phyloP scores from a whole-genome alignment of 2,329 filamentous ascomycete genomes.

The Diplodia scrobiculata region DNA sequence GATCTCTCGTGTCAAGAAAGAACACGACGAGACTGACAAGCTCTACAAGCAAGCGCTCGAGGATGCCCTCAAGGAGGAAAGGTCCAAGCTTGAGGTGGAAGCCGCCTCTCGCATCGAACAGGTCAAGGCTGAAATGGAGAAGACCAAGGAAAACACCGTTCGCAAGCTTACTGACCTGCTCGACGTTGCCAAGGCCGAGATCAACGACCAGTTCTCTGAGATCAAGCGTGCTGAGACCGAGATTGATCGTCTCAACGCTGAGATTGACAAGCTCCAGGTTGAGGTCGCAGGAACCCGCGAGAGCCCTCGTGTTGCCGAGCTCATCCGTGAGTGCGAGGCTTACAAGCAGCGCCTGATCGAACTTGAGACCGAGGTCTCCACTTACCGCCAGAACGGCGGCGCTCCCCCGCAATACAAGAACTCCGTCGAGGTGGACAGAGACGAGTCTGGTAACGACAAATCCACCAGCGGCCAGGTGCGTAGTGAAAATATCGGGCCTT shows the following conservation, averaged over 20 bases:
- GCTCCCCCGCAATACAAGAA: conserved; percentile 25
- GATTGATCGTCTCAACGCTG: conserved; percentile 15
- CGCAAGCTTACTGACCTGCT: conserved; percentile 26
- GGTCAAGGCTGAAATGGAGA: conserved; percentile 18
- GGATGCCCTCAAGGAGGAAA: conserved; percentile 26
- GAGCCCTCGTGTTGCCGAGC: conserved; percentile 27
- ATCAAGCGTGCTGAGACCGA: conserved; percentile 24
- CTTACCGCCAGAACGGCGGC: conserved; percentile 24
- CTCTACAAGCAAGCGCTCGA: conserved; percentile 27
- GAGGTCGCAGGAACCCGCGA: conserved; percentile 25
- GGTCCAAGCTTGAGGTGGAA: conserved; percentile 17
- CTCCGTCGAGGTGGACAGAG: conserved; percentile 7
- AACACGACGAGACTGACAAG: conserved; percentile 28
- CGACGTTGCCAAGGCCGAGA: conserved; percentile 24
- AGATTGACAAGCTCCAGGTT: conserved; percentile 23
- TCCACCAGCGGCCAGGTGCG: conserved; percentile 27
- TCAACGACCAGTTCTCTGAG: conserved; percentile 23
- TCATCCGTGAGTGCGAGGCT: conserved; percentile 28
- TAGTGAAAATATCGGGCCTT: conserved; percentile 3
- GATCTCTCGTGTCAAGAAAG: conserved; percentile 25
- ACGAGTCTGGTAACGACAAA: conserved; percentile 11
- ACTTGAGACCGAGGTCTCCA: conserved; percentile 20
- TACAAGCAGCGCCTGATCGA: conserved; percentile 27
- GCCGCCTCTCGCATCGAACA: conserved; percentile 18
- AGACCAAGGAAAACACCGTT: conserved; percentile 12